These are phyloP conservation scores for Bullera alba DNA, from an alignment of 768 basidiomycete genomes.

Conservation along the genomic window DNA sequence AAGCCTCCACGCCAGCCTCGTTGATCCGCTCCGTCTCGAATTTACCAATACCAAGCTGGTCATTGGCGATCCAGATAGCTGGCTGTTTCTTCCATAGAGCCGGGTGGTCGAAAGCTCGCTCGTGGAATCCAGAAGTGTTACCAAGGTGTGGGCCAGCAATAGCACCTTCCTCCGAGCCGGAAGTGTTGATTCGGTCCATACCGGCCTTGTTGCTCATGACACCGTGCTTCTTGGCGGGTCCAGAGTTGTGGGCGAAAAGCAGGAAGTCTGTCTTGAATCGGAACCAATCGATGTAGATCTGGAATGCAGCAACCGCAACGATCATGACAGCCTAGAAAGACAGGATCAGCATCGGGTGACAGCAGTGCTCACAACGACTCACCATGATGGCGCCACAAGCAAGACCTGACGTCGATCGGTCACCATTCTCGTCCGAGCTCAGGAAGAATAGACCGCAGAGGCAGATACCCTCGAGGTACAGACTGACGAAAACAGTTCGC, in stretches of 20 bases:
- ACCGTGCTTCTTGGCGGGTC: constrained; percentile 9
- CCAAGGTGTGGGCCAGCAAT: constrained; percentile 36
- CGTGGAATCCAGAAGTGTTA: constrained; percentile 42
- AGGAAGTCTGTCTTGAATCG: constrained; percentile 34
- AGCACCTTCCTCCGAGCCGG: constrained; percentile 18
- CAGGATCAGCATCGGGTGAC: not conserved
- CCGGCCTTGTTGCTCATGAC: constrained; percentile 1
- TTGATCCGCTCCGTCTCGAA: constrained; percentile 41
- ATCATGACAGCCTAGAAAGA: constrained; percentile 31
- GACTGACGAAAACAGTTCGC: constrained; percentile 44
- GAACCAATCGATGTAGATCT: constrained; percentile 41
- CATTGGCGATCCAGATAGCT: constrained; percentile 45
- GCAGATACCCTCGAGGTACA: constrained; percentile 46
- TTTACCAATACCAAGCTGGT: constrained; percentile 41
- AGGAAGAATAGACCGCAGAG: constrained; percentile 47
- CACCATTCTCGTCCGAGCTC: constrained; percentile 24
- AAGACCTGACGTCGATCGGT: constrained; percentile 35
- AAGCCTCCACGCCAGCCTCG: constrained; percentile 35
- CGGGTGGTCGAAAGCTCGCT: constrained; percentile 46
- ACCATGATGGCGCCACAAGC: constrained; percentile 46
- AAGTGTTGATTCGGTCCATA: constrained; percentile 2
- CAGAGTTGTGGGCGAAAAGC: constrained; percentile 30
- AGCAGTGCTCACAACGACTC: constrained; percentile 3
- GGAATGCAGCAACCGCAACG: constrained; percentile 35
- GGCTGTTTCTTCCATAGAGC: constrained; percentile 47